Base-by-base conservation (phyloP, 371 early-diverging fungal species). In the Mucor indicus region DNA sequence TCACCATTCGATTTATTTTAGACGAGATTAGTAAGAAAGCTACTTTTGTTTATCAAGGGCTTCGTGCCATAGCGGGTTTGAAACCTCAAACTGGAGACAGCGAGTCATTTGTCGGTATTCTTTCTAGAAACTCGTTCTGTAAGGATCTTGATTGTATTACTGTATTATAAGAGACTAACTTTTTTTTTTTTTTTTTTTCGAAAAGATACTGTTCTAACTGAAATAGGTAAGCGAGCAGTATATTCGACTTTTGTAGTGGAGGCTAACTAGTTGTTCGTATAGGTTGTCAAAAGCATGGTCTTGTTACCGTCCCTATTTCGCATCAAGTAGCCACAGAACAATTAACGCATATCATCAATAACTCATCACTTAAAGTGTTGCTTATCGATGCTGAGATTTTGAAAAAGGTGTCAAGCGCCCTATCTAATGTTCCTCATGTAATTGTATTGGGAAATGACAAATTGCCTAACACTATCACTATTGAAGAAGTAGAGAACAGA, bases 21-120 rank as follows among this genome's bases (percentile, higher is more conserved):
- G 71, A 55, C 17, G 38, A 50, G 10, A 48, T 67, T 31, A 42
- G 61, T 16, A 55, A 44, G 19, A 53, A 43, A 51, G 24, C 50
- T 20, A 38, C 48, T 10, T 47, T 30, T 20, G 38, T 64, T 11
- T 63, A 61, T 40, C 55, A 64, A 13, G 67, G 62, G 16, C 49
- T 70, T 44, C 42, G 64, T 9, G 42, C 47, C 2, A 23, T 53
- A 38, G 68, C 65, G 22, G 62, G 58, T 17, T 42, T 81, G 2
- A 60, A 57, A 11, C 75, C 80, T 31, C 55, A 67, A 48, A 61
- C 72, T n/a, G 69, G 66, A 32, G 54, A 62, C 10, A 69, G 63
- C 10, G 44, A 60, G 12, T 68, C 75, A 1, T 71, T 79, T 49
- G 75, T 82, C 6, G 82, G 80, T 33, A 67, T 82, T 45, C 68